Percentiles rank a stretch among this genome's conserved stretches.
Conservation (phyloP, 805 yeast genomes). For the Sungouiozyma ichnusensis region DNA sequence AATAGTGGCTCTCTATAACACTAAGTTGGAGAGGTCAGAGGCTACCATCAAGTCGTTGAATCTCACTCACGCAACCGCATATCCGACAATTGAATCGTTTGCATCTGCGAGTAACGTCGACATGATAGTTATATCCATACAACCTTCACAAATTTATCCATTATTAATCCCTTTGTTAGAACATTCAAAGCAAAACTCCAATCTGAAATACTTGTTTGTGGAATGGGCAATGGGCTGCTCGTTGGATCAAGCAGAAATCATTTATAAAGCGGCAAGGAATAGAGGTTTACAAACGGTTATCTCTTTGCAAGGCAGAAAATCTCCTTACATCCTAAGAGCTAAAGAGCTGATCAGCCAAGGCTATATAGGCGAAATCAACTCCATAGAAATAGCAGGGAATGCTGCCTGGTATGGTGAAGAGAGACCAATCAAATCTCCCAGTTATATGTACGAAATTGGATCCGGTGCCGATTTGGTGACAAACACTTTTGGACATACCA, state of each 20-base stretch:
- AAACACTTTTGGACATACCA: conserved; percentile 25
- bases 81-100: conserved; percentile 17
- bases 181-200: conserved; percentile 14
- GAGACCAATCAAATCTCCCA: conserved; percentile 19
- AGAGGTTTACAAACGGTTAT: conserved; percentile 24
- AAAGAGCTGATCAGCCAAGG: conserved; percentile 24
- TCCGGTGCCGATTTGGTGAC: conserved; percentile 23
- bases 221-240: conserved; percentile 24
- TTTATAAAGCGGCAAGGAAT: conserved; percentile 16
- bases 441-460: conserved; percentile 19
- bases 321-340: conserved; percentile 24
- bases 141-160: conserved; percentile 13
- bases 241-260: conserved; percentile 19
- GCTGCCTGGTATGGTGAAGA: conserved; percentile 28
- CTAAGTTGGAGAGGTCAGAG: conserved; percentile 13
- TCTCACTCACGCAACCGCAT: conserved; percentile 19
- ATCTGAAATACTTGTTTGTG: conserved; percentile 19
- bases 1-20: conserved; percentile 20
- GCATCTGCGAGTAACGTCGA: conserved; percentile 17
- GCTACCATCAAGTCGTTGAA: conserved; percentile 18
- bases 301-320: conserved; percentile 24
- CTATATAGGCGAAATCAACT: conserved; percentile 24
- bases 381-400: conserved; percentile 24
- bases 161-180: conserved; percentile 15
- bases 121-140: conserved; percentile 20